A percentile compares a stretch with the other conserved stretches of the same genome.
Conservation (phyloP, 2,329 filamentous ascomycete species). For the Neonectria sp. region DNA sequence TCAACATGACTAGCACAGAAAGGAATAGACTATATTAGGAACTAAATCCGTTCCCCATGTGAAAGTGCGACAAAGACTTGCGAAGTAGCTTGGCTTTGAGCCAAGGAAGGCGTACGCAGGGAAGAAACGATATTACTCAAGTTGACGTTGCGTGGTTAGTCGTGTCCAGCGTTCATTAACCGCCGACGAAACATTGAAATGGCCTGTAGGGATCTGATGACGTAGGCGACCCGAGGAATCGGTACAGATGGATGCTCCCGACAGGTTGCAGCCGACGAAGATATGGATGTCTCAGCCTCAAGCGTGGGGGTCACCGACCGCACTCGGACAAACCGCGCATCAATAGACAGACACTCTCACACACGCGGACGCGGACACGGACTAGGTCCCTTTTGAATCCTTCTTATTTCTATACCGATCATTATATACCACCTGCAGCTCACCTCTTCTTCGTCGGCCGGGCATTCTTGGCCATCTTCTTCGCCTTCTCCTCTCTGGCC, state of each 20-base stretch:
- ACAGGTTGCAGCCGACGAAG: not conserved
- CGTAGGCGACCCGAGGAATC: slow-evolving; percentile 18
- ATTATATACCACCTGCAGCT: slow-evolving; percentile 8
- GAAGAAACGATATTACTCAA: not conserved
- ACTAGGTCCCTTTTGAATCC: not conserved
- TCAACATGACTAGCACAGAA: slow-evolving; percentile 34
- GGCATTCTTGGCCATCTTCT: slow-evolving; percentile 88
- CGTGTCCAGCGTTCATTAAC: not conserved
- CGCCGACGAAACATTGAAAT: not conserved
- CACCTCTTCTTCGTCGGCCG: slow-evolving; percentile 76
- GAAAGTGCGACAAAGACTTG: not conserved
- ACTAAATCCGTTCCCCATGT: not conserved
- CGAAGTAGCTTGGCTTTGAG: not conserved
- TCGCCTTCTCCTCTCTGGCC: slow-evolving; percentile 82
- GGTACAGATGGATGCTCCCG: slow-evolving; percentile 17
- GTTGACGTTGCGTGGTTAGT: not conserved
- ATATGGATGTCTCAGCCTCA: slow-evolving; percentile 25
- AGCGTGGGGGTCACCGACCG: slow-evolving; percentile 24
- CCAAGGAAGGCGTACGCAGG: not conserved
- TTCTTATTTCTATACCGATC: not conserved
- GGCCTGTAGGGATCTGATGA: slow-evolving; percentile 1
- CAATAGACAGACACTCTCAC: not conserved
- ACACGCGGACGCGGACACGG: not conserved
- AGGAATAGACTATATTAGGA: slow-evolving; percentile 35
- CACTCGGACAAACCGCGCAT: not conserved